Conservation (phyloP, 1,284 basidiomycete genomes). For the Pisolithus thermaeus region DNA sequence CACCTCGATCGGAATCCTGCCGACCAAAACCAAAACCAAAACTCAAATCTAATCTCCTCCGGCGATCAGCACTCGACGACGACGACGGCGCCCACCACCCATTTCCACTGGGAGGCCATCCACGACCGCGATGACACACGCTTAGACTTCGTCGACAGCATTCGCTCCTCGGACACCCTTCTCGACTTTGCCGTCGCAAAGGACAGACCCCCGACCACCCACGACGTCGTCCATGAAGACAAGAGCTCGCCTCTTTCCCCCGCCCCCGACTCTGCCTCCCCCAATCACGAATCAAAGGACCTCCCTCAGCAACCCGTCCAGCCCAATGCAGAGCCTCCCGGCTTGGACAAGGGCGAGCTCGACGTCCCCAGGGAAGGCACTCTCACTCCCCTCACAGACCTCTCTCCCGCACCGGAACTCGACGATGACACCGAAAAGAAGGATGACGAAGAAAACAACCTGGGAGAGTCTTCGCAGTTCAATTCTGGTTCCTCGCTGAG, state of each 20-base stretch:
- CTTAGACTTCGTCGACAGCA: constrained; percentile 25
- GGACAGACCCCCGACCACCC: constrained; percentile 20
- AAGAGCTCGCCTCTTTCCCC: constrained; percentile 51
- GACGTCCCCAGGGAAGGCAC: constrained; percentile 27
- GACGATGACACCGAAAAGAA: constrained; percentile 33
- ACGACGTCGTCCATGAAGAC: constrained; percentile 23
- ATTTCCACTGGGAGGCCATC: constrained; percentile 38
- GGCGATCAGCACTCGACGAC: constrained; percentile 26
- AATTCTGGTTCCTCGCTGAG: constrained; percentile 3
- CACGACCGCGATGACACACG: constrained; percentile 29
- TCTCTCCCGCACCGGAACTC: constrained; percentile 55
- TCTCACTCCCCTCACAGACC: constrained; percentile 64
- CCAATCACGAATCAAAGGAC: constrained; percentile 15
- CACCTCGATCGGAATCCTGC: constrained; percentile 55
- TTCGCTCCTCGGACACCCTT: constrained; percentile 5
- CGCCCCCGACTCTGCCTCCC: constrained; percentile 35
- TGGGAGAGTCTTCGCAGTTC: constrained; percentile 3
- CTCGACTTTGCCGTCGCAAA: constrained; percentile 4
- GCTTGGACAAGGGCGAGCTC: constrained; percentile 19
- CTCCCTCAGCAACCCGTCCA: constrained; percentile 5
- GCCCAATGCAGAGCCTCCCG: constrained; percentile 1
- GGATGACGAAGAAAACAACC: constrained; percentile 18
- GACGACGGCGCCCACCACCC: constrained; percentile 19
- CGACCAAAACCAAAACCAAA: constrained; percentile 36
- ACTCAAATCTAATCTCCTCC: constrained; percentile 42